Evolutionary conservation across 257 asterid genomes (phyloP), one percentile per base, ranked within the genome.

Genomic region (Nicotiana tabacum): DNA sequence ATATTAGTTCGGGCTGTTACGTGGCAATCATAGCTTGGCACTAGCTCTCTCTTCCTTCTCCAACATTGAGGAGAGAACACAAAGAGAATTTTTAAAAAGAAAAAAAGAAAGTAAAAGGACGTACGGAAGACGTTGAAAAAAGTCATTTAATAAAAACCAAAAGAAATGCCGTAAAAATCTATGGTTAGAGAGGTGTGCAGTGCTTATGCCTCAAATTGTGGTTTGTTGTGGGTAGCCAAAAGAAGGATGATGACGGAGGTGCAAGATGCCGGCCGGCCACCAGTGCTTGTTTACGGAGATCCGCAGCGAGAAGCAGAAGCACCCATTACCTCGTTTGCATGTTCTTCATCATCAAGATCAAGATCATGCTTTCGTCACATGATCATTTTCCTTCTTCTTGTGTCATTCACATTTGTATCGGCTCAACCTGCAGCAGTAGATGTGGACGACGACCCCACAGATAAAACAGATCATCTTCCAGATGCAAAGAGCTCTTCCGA

Each of bases 401-500:
- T 27, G 35, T 74, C 80, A 2, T 43, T 67, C 51, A 35, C 58
- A 70, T 43, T 46, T 70, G 62, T 72, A 46, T 72, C 78, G 37
- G 60, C 39, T 27, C 80, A 74, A 48, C 62, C 80, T 10, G 21
- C 21, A 21, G 62, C 15, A 12, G 57, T 53, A 67, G 77, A 67
- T 35, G 1, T 17, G 77, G 77, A 67, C 53, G 53, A 51, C 24
- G 64, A 74, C 4, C 32, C 56, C 10, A 29, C 30, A 35, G 61
- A 72, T 43, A 61, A 21, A n/a, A 61, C 32, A 61, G 33, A 74
- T 48, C 17, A 74, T 74, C 27, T 15, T 51, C 43, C 64, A 13
- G 64, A 74, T 74, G 80, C 80, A 48, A 74, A 51, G 64, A 81
- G 83, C 78, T 81, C 83, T n/a, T 69, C 83, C 7, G 83, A 81